A percentile compares a stretch with the other conserved stretches of the same genome.
Evolutionary conservation across 2,329 filamentous ascomycete genomes (phyloP).

Genomic region (Fusarium papillatum): DNA sequence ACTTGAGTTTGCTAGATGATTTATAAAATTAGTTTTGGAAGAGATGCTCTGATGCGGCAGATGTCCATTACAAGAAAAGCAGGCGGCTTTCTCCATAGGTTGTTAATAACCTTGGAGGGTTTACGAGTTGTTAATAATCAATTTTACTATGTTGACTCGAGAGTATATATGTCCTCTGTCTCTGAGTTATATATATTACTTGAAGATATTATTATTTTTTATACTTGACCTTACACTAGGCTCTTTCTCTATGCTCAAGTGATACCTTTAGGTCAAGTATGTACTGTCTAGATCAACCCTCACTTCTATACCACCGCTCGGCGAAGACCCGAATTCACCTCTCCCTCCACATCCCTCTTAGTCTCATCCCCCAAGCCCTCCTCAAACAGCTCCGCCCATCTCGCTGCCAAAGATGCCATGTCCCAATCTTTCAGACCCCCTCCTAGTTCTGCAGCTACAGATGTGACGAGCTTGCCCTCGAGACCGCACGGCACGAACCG

Average conservation of each 20-base stretch:
- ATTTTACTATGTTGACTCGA: too few relatives aligned
- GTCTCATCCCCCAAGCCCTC: constrained; percentile 47
- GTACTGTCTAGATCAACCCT: neutral
- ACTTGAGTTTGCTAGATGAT: neutral
- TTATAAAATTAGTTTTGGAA: neutral
- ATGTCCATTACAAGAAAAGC: neutral
- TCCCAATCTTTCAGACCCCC: constrained; percentile 39
- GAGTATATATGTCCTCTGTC: too few relatives aligned
- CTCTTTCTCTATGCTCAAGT: neutral
- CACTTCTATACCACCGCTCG: constrained; percentile 2
- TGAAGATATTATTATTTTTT: too few relatives aligned
- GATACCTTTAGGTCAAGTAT: neutral
- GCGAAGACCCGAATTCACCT: constrained; percentile 23
- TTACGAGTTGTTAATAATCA: neutral
- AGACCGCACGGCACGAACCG: constrained; percentile 94
- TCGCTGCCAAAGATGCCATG: constrained; percentile 44
- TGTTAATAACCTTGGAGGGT: neutral
- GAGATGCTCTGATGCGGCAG: neutral
- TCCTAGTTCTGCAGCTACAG: constrained; percentile 68
- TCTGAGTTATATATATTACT: too few relatives aligned
- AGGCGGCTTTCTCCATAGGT: neutral
- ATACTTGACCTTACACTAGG: neutral
- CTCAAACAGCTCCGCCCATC: constrained; percentile 52
- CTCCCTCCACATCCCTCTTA: constrained; percentile 40
- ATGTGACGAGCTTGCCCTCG: constrained; percentile 84